Evolutionary conservation across 139 green algal genomes (phyloP).

Genomic region (Pleodorina starrii): DNA sequence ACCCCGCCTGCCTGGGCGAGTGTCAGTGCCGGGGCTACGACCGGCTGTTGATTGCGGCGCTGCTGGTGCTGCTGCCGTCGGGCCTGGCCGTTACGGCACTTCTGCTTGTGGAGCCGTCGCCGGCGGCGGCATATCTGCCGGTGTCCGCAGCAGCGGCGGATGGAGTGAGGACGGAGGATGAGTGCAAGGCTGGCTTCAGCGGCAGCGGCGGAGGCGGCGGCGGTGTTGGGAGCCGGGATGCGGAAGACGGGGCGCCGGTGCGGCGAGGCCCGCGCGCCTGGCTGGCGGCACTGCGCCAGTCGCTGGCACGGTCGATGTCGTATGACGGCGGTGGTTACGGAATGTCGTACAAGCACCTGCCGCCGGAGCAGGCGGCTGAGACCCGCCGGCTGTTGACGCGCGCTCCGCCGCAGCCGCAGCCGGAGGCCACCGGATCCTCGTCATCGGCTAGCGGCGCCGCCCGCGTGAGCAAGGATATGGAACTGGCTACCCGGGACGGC

Average conservation of each 20-base stretch:
- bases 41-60: not conserved
- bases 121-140: not conserved
- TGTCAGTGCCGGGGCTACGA: conserved; percentile 5
- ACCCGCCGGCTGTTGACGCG: not conserved
- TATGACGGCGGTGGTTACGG: not conserved
- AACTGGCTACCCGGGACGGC: too few relatives aligned
- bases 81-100: not conserved
- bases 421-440: too few relatives aligned
- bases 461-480: too few relatives aligned
- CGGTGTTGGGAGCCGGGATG: not conserved
- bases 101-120: not conserved
- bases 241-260: not conserved
- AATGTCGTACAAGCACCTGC: not conserved
- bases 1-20: not conserved
- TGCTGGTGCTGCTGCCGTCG: conserved; percentile 12
- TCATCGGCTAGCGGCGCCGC: too few relatives aligned
- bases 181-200: not conserved
- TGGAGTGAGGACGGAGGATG: not conserved
- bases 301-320: too few relatives aligned
- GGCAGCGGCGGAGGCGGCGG: not conserved
- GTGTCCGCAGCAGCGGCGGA: not conserved
- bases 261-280: not conserved
- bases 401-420: too few relatives aligned
- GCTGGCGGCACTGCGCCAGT: not conserved
- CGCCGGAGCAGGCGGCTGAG: not conserved